Evolutionary conservation across 2,329 filamentous ascomycete species (phyloP), one percentile per base, ranked within the genome.

Genomic region (Calonectria pauciramosa): DNA sequence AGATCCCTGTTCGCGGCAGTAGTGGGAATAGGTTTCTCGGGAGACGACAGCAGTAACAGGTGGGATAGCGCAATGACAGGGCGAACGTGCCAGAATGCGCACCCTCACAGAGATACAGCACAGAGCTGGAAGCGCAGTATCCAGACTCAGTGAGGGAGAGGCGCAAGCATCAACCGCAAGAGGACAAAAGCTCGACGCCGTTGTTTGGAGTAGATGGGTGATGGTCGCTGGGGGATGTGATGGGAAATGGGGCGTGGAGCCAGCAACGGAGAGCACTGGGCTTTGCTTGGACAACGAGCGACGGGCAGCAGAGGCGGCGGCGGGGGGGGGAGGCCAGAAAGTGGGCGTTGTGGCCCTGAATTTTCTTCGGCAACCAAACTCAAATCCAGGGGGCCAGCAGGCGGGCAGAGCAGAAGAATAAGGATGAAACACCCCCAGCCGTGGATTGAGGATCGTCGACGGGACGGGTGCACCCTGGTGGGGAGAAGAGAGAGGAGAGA

Each of bases 201-300:
- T 71, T 77, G 78, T 81, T 79, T 81, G 75, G 65, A 71, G 54
- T 81, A 79, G 76, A 81, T 74, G 75, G 75, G 72, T 68, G 71
- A 72, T 72, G 75, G 76, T 26, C 36, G 68, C 71, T 75, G 41
- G 60, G 28, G 68, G 69, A 73, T 69, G 71, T 34, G 74, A 75
- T 52, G 44, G 70, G 64, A 67, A 38, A 71, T 72, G 74, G 73
- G 76, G 68, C 79, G 79, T 77, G 75, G 75, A 80, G 68, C 75
- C 76, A 73, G 70, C 67, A 47, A 51, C 54, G 14, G 32, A 60
- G 47, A 60, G 54, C 32, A 44, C 74, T 72, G 68, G 52, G 59
- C 20, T 75, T 44, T 76, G 72, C 72, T 73, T 71, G 74, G 78
- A 54, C 75, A 77, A 75, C 54, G 79, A 75, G 78, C 59, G 73